phyloP scores from a whole-genome alignment of 495 filamentous ascomycete genomes.

The Lichina pygmaea region DNA sequence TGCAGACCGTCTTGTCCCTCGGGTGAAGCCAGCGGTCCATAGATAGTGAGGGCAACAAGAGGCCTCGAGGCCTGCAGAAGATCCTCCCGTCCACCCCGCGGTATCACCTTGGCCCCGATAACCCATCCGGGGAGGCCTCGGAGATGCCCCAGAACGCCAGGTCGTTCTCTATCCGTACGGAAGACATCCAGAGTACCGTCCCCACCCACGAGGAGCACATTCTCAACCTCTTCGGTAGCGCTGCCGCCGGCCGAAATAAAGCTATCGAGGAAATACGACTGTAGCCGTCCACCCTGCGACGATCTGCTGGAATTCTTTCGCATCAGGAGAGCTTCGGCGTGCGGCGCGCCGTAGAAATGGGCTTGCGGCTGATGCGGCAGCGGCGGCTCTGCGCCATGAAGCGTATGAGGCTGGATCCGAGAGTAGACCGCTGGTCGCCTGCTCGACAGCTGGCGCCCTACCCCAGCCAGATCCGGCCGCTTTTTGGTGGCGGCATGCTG shows the following conservation, averaged over 20 bases:
- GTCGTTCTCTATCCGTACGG: conserved; percentile 34
- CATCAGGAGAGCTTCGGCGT: conserved; percentile 19
- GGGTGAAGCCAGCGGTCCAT: conserved; percentile 26
- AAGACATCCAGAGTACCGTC: conserved; percentile 50
- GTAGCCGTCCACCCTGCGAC: conserved; percentile 5
- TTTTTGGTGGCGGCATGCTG: no score
- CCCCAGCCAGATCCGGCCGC: no score
- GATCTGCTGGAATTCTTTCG: conserved; percentile 6
- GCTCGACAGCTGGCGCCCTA: no score
- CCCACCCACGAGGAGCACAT: conserved; percentile 48
- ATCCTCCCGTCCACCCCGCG: conserved; percentile 22
- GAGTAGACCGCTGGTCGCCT: no score
- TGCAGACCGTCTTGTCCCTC: conserved; percentile 14
- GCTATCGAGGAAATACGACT: conserved; percentile 42
- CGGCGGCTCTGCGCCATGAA: conserved; percentile 11
- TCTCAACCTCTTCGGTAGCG: conserved; percentile 24
- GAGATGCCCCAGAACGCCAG: conserved; percentile 36
- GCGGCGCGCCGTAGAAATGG: conserved; percentile 31
- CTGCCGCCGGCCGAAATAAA: conserved; percentile 23
- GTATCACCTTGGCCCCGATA: conserved; percentile 51
- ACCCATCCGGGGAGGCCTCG: conserved; percentile 58
- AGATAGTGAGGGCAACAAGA: conserved; percentile 46
- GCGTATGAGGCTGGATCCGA: no score
- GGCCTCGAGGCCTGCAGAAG: conserved; percentile 20
- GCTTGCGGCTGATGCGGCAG: conserved; percentile 60